Evolutionary conservation across 108 stramenopile genomes (phyloP).

Genomic region (Conticribra weissflogii): DNA sequence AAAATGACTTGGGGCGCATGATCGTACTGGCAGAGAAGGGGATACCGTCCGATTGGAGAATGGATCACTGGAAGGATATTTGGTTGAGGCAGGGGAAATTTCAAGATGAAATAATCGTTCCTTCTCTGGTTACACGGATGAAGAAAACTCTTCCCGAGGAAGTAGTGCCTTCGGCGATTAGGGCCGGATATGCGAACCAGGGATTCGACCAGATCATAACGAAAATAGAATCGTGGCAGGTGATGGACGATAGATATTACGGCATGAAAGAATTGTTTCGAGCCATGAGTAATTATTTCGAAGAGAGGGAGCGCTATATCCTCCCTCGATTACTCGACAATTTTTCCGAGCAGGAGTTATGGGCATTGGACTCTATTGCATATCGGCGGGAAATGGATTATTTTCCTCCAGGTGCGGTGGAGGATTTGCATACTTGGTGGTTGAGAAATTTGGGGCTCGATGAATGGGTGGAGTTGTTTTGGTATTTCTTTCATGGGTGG

Average conservation of each 20-base stretch:
- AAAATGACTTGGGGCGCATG: not conserved
- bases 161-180: not conserved
- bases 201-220: not conserved
- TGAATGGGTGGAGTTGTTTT: not conserved
- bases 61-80: not conserved
- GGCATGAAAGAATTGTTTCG: not conserved
- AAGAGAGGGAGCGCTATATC: not conserved
- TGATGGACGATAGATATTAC: not conserved
- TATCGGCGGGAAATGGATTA: not conserved
- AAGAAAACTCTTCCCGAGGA: not conserved
- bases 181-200: not conserved
- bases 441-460: not conserved
- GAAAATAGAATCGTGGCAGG: not conserved
- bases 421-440: not conserved
- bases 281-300: not conserved
- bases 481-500: not conserved
- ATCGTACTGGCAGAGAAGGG: not conserved
- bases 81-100: not conserved
- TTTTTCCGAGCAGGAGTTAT: not conserved
- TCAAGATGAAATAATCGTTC: not conserved
- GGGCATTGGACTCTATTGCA: not conserved
- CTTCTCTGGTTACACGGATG: not conserved
- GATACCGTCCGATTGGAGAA: not conserved
- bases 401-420: not conserved
- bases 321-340: not conserved